Evolutionary conservation across 2,329 filamentous ascomycete genomes (phyloP), one percentile per base, ranked within the genome.

Genomic region (Aulographum hederae): DNA sequence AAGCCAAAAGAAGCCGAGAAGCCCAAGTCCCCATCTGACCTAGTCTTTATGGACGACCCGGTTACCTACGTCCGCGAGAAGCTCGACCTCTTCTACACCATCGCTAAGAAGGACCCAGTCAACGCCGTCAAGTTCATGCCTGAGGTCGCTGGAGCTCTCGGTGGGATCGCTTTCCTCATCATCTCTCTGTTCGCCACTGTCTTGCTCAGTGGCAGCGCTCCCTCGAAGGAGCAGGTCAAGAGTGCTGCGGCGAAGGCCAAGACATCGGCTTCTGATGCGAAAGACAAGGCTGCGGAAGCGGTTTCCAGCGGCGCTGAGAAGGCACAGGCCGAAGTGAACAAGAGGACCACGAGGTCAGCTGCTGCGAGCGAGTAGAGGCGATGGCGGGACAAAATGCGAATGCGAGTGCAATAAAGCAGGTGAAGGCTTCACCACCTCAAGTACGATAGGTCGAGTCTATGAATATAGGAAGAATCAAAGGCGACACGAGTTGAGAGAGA

Each of bases 1-100:
- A 80, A 77, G 69, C 85, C 86, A 48, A 84, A 86, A 70, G 54
- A 67, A 33, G 51, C 58, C 20, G 60, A 67, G 10, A 70, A 70
- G 51, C 62, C 72, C 48, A 72, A 74, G 58, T 77, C 73, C 32
- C 75, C 79, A 40, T 13, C 60, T 37, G 79, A 86, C 56, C 73
- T 92, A 41, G 76, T 71, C 56, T 95, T 98, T 76, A 60, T 72
- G 47, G 86, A 94, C 41, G 81, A 93, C 66, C 89, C 89, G 30
- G 70, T 93, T 45, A 62, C 62, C 44, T 98, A 79, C 58, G 56
- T 93, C 58, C 80, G 75, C 60, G 80, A 93, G 75, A 95, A 94
- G 73, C 55, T 91, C 38, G 77, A 91, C 45, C 73, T 91, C 40
- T 98, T 98, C 70, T 53, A 89, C 46, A 75, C 74, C 45, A 75